Conservation (phyloP, 164 flowering plant genomes). For the Magnolia officinalis region DNA sequence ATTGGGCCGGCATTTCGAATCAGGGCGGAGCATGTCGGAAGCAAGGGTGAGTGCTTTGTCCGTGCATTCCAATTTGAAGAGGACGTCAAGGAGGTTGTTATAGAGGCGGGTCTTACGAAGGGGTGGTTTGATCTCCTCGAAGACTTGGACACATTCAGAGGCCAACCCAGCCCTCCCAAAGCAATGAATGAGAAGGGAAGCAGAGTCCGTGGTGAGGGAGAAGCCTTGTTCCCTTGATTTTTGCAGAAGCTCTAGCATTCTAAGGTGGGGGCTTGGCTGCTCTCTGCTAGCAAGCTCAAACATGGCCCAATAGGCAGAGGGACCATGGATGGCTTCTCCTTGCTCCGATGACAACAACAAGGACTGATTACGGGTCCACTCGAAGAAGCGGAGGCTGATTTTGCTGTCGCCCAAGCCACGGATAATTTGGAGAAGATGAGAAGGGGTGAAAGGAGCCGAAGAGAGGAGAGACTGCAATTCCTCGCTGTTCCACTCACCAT, state of each 20-base stretch:
- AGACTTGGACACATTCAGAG: constrained; percentile 33
- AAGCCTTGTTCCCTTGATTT: constrained; percentile 31
- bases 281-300: constrained; percentile 44
- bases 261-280: constrained; percentile 14
- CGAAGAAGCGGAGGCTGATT: constrained; percentile 49
- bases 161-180: constrained; percentile 40
- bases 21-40: constrained; percentile 54
- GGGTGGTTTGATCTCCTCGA: constrained; percentile 28
- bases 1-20: constrained; percentile 31
- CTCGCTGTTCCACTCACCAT: constrained; percentile 4
- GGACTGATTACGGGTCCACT: constrained; percentile 10
- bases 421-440: constrained; percentile 26
- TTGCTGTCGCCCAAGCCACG: constrained; percentile 28
- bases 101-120: constrained; percentile 31
- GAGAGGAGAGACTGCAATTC: constrained; percentile 30
- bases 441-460: constrained; percentile 23
- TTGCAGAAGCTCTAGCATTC: constrained; percentile 30
- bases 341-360: not conserved
- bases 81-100: constrained; percentile 33
- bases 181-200: constrained; percentile 30
- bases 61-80: constrained; percentile 17
- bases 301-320: constrained; percentile 45
- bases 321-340: constrained; percentile 10
- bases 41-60: constrained; percentile 44
- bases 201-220: constrained; percentile 37